Evolutionary conservation across 352 stramenopile species (phyloP), one percentile per base, ranked within the genome.

Genomic region (Globisporangium recalcitrans): DNA sequence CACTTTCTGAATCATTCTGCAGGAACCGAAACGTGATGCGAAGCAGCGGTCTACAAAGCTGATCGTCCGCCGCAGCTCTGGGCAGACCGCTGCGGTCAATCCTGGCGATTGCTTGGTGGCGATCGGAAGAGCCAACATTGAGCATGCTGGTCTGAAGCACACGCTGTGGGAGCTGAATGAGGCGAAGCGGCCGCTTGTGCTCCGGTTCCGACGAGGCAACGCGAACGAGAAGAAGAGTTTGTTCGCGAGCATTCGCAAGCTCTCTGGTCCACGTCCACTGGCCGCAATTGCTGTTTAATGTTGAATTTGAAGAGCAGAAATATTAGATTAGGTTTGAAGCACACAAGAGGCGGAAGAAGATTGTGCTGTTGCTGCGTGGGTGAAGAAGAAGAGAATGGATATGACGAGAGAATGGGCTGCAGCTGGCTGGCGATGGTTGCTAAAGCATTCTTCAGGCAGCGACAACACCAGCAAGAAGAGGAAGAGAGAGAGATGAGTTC

Each of bases 111-210:
- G 78, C 53, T 73, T 95, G 31, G 83, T 93, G 38, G 81, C 78
- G 8, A 92, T 95, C 38, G 79, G 84, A n/a, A 85, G 78, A 34
- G 81, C 78, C 3, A 91, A 93, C 60, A 90, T 93, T 29, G 86
- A 95, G 64, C 80, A 93, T 52, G 85, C 86, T 31, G 86, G 86
- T 14, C 70, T 95, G 3, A 91, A 92, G 69, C 86, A 93, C 64
- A 93, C 86, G 31, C 51, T 95, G 22, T 95, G 86, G 86, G 83
- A 84, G 52, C 63, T 95, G 38, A 92, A 91, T 46, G 86, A 91
- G 51, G 75, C 82, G 10, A 73, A 79, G 24, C 78, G 84, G 0
- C 86, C 86, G 14, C 77, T 93, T 48, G 77, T 88, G 40, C 69
- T 95, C 26, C 84, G 84, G 4, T 95, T 95, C 64, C 84, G 86